phyloP scores from a whole-genome alignment of 371 early-diverging fungal genomes.

The Rhizomucor pusillus region DNA sequence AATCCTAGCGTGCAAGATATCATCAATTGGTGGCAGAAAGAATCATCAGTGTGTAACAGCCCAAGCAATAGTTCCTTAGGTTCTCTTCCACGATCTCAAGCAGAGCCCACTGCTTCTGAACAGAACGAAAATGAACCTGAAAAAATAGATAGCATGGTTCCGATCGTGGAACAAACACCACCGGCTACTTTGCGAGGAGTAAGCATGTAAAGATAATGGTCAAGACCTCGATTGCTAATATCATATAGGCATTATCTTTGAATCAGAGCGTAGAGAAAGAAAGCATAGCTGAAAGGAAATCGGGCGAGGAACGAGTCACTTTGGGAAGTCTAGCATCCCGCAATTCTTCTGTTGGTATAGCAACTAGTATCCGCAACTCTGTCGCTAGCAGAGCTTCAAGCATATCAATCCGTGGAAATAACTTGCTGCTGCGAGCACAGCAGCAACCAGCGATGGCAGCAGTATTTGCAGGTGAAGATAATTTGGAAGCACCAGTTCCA shows the following conservation, averaged over 20 bases:
- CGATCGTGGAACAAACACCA: neutral
- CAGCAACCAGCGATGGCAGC: slow-evolving; percentile 27
- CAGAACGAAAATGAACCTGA: neutral
- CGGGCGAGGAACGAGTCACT: neutral
- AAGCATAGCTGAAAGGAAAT: neutral
- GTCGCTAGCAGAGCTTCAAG: neutral
- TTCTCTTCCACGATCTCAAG: neutral
- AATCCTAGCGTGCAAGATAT: slow-evolving; percentile 5
- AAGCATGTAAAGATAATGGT: neutral
- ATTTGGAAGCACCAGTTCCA: slow-evolving; percentile 14
- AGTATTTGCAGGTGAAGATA: slow-evolving; percentile 21
- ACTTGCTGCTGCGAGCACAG: neutral
- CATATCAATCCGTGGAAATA: neutral
- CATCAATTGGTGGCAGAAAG: slow-evolving; percentile 16
- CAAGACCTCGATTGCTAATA: neutral
- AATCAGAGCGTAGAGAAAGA: neutral
- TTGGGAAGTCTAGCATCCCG: neutral
- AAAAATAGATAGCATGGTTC: neutral
- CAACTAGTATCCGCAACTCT: neutral
- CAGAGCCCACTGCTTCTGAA: neutral
- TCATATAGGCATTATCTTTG: neutral
- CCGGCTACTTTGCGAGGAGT: neutral
- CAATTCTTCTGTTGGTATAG: neutral
- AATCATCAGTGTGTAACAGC: neutral
- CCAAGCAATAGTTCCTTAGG: neutral